Base-by-base conservation (phyloP, 345 rosid genomes). In the Cardamine resedifolia region DNA sequence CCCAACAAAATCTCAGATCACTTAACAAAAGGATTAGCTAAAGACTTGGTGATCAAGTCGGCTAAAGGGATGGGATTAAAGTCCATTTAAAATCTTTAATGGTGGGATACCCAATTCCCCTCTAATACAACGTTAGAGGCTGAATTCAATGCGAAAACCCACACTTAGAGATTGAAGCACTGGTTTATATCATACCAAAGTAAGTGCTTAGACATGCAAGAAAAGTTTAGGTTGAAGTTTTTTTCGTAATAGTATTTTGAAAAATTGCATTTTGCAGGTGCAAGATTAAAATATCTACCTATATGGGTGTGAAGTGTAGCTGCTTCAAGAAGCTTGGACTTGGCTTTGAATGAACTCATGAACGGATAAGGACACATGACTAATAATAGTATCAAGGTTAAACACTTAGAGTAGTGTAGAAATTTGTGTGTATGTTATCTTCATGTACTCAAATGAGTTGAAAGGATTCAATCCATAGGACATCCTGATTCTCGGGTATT, bases 361-460 rank as follows among this genome's bases (percentile, higher is more conserved):
- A 64, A 45, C 2, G 3, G 68, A 64, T 64, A 45, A 4, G 11
- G 41, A 64, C 12, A 28, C 55, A 64, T 64, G 68, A 16, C 43
- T 64, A 23, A 23, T 23, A 23, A 23, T 23, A 23, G 2, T 23
- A 23, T 23, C 24, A 23, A 23, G 2, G 1, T 1, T 23, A 23
- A 23, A 23, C 24, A 23, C 2, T 23, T 23, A 23, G 30, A 36
- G 30, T 27, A 4, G 30, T 27, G 30, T 27, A 1, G 41, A 36
- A 36, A 36, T 36, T 36, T 1, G 3, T 36, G 14, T 36, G 41
- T 36, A 36, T 36, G 14, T 10, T 36, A 36, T 36, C 41, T 10
- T 36, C 41, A 10, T 10, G 41, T 36, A 7, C 12, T 15, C 41
- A 36, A 34, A 9, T 34, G 39, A 7, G 12, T 34, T 7, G 39